phyloP scores from a whole-genome alignment of 306 rosid species.

The Phaseolus lunatus region DNA sequence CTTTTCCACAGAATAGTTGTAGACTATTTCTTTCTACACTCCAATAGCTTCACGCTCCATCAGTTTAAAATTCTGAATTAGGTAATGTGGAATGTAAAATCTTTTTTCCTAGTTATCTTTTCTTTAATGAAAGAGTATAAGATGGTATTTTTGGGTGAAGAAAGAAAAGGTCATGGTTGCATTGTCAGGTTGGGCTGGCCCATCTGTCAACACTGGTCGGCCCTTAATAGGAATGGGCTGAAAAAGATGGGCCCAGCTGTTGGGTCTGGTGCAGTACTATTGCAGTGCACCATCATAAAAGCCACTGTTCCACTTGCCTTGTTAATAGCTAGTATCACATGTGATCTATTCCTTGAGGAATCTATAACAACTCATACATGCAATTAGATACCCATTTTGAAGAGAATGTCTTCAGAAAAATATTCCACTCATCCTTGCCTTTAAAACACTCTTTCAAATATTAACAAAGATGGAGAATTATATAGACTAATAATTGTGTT shows the following conservation, averaged over 20 bases:
- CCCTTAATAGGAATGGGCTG: not conserved
- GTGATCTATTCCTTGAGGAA: constrained; percentile 23
- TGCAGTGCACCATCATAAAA: not conserved
- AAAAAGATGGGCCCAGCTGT: not conserved
- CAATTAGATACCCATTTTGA: not conserved
- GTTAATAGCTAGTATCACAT: not conserved
- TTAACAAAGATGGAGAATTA: constrained; percentile 11
- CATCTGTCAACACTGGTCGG: not conserved
- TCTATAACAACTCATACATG: constrained; percentile 40
- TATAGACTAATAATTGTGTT: constrained; percentile 23
- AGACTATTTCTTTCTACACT: not conserved
- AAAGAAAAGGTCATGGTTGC: too few species aligned
- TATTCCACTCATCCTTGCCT: not conserved
- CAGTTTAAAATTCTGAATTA: too few species aligned
- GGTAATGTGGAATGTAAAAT: too few species aligned
- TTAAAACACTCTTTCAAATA: constrained; percentile 21
- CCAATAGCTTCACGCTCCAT: too few species aligned
- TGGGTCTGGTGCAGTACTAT: not conserved
- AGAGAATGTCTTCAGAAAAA: not conserved
- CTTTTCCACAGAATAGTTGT: not conserved
- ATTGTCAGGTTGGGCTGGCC: not conserved
- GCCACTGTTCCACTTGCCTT: not conserved
- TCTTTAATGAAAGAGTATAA: too few species aligned
- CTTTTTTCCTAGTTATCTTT: too few species aligned
- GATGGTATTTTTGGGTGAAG: too few species aligned